Conservation (phyloP, 345 rosid species). For the Ceriops zippeliana region DNA sequence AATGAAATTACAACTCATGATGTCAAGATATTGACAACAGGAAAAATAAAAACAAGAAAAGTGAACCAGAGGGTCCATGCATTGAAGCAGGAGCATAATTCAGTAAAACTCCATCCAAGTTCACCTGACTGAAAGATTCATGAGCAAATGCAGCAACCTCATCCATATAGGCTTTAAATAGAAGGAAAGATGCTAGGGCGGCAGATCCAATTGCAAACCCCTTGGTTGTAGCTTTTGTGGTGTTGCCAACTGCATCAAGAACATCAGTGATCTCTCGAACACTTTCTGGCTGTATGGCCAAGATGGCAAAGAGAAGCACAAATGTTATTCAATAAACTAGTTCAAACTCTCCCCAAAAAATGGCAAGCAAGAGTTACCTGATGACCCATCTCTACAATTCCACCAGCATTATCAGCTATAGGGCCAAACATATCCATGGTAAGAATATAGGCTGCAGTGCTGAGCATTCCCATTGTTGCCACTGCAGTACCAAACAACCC, state of each 20-base stretch:
- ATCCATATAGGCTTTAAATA: slow-evolving; percentile 99
- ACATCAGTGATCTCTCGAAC: slow-evolving; percentile 96
- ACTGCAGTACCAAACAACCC: slow-evolving; percentile 99
- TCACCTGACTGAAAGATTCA: slow-evolving; percentile 77
- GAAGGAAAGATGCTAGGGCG: slow-evolving; percentile 97
- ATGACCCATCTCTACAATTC: slow-evolving; percentile 99
- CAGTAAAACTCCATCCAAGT: slow-evolving; percentile 6
- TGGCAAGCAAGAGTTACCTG: slow-evolving; percentile 54
- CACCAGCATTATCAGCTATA: slow-evolving; percentile 99
- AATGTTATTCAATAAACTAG: not conserved
- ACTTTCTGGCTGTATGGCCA: slow-evolving; percentile 69
- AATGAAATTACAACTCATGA: not conserved
- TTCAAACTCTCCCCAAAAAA: not conserved
- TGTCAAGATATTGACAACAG: not conserved
- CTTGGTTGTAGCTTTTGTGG: slow-evolving; percentile 98
- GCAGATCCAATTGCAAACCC: slow-evolving; percentile 99
- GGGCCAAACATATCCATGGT: slow-evolving; percentile 99
- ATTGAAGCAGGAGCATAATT: not conserved
- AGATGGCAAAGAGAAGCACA: not conserved
- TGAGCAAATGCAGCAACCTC: slow-evolving; percentile 86
- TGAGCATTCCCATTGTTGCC: slow-evolving; percentile 99
- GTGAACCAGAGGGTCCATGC: not conserved
- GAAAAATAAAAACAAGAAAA: not conserved
- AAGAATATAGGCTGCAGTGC: slow-evolving; percentile 96
- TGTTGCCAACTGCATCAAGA: slow-evolving; percentile 99